Percentiles rank a stretch among this genome's conserved stretches.
These are phyloP conservation scores for Candida neerlandica DNA, from an alignment of 1,139 yeast genomes.

Conservation along the genomic window DNA sequence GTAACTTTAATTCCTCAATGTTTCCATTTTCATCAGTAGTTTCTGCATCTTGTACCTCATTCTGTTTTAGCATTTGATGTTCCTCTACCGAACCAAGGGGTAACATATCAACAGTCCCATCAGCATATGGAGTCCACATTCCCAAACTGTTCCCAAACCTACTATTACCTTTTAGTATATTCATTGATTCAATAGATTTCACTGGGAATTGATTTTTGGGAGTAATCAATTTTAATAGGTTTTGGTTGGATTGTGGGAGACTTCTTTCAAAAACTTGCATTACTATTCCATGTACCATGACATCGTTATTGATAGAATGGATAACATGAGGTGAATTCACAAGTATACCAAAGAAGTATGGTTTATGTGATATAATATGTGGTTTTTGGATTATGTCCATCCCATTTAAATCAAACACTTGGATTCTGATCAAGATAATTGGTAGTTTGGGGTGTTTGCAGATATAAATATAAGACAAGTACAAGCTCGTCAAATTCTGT, in stretches of 20 bases:
- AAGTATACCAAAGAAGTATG: constrained; percentile 69
- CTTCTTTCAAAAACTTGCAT: constrained; percentile 60
- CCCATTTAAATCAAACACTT: constrained; percentile 57
- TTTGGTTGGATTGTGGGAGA: constrained; percentile 42
- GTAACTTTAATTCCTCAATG: constrained; percentile 16
- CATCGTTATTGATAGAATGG: constrained; percentile 53
- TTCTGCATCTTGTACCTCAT: constrained; percentile 9
- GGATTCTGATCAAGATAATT: constrained; percentile 61
- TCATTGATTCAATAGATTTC: constrained; percentile 55
- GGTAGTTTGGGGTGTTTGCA: constrained; percentile 68
- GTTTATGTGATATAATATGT: constrained; percentile 54
- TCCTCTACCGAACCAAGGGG: constrained; percentile 52
- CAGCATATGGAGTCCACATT: constrained; percentile 72
- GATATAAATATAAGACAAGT: constrained; percentile 63
- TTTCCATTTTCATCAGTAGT: constrained; percentile 4
- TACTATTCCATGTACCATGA: constrained; percentile 53
- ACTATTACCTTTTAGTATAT: constrained; percentile 63
- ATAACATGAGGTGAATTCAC: constrained; percentile 66
- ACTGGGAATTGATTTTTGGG: constrained; percentile 48
- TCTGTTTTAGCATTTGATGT: constrained; percentile 25
- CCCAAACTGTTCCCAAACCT: constrained; percentile 63
- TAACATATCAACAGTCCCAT: constrained; percentile 59
- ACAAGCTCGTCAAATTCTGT: constrained; percentile 49
- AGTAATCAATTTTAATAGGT: constrained; percentile 29
- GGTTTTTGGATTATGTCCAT: constrained; percentile 27